Conservation (phyloP, 169 alveolate genomes). For the Toxoplasma gondii region DNA sequence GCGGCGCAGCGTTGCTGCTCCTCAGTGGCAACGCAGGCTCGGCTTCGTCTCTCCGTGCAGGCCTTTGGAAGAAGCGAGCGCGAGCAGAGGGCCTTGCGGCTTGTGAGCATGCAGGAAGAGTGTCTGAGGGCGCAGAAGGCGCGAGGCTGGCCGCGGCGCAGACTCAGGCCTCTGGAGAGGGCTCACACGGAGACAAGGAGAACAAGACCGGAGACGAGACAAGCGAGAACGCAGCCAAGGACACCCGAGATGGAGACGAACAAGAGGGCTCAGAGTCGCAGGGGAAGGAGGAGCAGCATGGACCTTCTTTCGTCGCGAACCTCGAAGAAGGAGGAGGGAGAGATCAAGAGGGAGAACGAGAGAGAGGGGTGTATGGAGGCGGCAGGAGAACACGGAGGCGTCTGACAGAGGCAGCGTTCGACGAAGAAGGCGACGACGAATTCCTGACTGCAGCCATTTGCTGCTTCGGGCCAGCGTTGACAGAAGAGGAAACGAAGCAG, state of each 20-base stretch:
- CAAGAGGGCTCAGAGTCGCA: too few relatives aligned
- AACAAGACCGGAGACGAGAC: background rate
- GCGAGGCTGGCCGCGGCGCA: too few relatives aligned
- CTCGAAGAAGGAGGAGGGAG: background rate
- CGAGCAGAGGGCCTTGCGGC: background rate
- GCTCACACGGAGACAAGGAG: background rate
- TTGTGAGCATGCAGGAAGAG: too few relatives aligned
- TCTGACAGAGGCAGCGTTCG: too few relatives aligned
- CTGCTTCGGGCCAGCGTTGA: conserved; percentile 7
- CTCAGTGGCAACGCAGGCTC: background rate
- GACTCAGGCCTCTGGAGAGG: too few relatives aligned
- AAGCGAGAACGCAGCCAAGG: background rate
- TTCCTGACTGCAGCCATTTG: background rate
- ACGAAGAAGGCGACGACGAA: background rate
- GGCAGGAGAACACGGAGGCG: background rate
- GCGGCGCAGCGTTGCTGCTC: background rate
- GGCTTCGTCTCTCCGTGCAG: background rate
- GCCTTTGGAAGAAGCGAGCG: background rate
- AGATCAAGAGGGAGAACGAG: background rate
- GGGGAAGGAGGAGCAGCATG: too few relatives aligned
- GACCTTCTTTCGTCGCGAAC: too few relatives aligned
- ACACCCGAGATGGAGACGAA: background rate
- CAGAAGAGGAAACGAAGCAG: conserved; percentile 3
- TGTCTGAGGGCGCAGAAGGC: too few relatives aligned
- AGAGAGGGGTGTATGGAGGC: background rate